A percentile compares a stretch with the other conserved stretches of the same genome.
Evolutionary conservation across 805 yeast species (phyloP).

Genomic region (Blastobotrys chiropterorum): DNA sequence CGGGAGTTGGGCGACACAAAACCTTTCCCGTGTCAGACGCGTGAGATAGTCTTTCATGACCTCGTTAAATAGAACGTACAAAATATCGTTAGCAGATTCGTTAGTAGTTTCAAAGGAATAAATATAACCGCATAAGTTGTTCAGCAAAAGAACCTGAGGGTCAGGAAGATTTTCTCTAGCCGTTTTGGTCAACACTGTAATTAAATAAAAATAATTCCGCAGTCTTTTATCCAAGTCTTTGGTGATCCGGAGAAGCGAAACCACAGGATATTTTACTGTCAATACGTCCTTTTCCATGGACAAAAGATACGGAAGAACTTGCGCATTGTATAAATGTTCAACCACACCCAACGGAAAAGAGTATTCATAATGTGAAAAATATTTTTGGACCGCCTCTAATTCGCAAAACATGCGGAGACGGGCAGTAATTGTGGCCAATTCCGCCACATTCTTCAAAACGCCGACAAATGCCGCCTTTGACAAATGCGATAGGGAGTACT

Average conservation of each 20-base stretch:
- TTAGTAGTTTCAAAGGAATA: background rate
- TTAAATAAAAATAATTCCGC: background rate
- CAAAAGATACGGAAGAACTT: background rate
- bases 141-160: background rate
- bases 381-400: background rate
- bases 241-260: background rate
- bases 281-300: slow-evolving; percentile 8
- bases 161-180: background rate
- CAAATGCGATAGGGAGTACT: slow-evolving; percentile 2
- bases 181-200: background rate
- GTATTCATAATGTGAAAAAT: background rate
- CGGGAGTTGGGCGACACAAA: background rate
- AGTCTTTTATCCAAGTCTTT: background rate
- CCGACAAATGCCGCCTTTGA: background rate
- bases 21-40: background rate
- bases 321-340: background rate
- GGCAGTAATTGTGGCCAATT: slow-evolving; percentile 5
- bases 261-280: background rate
- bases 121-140: background rate
- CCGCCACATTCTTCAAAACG: slow-evolving; percentile 7
- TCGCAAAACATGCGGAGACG: slow-evolving; percentile 12
- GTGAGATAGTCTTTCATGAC: slow-evolving; percentile 6
- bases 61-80: background rate
- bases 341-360: slow-evolving; percentile 4
- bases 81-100: background rate